Conservation (phyloP, 2,329 filamentous ascomycete species). For the Fusarium sp. region DNA sequence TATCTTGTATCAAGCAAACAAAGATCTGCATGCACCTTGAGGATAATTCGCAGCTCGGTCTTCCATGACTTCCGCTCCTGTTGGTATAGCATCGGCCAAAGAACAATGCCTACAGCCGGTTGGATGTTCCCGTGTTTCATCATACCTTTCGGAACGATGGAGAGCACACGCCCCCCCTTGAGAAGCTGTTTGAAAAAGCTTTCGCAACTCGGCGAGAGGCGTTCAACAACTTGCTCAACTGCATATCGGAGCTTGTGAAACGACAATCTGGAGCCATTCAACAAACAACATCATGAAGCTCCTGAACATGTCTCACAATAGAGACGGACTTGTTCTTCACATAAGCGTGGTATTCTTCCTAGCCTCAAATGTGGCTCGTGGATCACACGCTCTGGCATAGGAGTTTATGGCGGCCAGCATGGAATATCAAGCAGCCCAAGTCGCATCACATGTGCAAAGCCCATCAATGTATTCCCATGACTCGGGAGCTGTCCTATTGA, state of each 20-base stretch:
- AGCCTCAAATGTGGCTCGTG: slow-evolving; percentile 8
- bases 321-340: neutral
- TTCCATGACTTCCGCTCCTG: slow-evolving; percentile 1
- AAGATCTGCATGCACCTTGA: slow-evolving; percentile 6
- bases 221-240: slow-evolving; percentile 8
- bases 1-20: slow-evolving; percentile 6
- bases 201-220: neutral
- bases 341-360: neutral
- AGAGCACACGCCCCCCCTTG: slow-evolving; percentile 15
- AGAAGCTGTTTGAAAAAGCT: slow-evolving; percentile 1
- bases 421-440: neutral
- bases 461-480: neutral
- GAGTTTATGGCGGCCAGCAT: neutral
- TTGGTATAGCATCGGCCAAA: slow-evolving; percentile 2
- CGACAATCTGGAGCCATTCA: neutral
- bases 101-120: slow-evolving; percentile 13
- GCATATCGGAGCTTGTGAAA: neutral
- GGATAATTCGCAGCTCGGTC: neutral
- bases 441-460: neutral
- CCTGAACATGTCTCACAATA: slow-evolving; percentile 5
- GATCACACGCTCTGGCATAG: neutral
- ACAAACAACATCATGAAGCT: slow-evolving; percentile 1
- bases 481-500: slow-evolving; percentile 6
- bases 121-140: slow-evolving; percentile 20
- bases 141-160: neutral